Evolutionary conservation across 768 basidiomycete genomes (phyloP).

Genomic region (Xanthoconium purpureum): DNA sequence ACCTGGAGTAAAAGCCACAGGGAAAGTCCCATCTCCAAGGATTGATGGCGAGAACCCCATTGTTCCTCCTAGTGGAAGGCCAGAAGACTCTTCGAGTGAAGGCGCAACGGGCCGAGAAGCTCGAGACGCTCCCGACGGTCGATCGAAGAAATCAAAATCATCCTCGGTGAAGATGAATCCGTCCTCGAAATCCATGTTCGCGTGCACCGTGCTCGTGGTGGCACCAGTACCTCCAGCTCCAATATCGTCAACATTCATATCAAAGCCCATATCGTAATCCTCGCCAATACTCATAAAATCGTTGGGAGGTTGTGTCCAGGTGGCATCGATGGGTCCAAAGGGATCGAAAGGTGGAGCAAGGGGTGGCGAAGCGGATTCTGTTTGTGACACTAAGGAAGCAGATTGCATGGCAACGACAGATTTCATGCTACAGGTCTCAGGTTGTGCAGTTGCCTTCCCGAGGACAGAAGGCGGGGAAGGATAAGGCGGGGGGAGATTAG

Average conservation of each 20-base stretch:
- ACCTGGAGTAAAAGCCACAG: conserved; percentile 24
- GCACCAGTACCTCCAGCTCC: conserved; percentile 29
- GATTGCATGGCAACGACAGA: conserved; percentile 22
- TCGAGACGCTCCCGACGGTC: conserved; percentile 38
- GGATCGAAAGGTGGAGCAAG: conserved; percentile 39
- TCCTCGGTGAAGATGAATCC: conserved; percentile 70
- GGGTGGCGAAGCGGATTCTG: conserved; percentile 17
- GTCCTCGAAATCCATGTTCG: conserved; percentile 52
- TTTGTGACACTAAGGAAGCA: conserved; percentile 6
- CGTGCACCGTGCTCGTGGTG: conserved; percentile 21
- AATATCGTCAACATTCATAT: conserved; percentile 42
- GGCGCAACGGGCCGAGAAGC: conserved; percentile 15
- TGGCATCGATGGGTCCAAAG: conserved; percentile 40
- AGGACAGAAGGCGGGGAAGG: conserved; percentile 60
- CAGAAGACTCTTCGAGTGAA: conserved; percentile 19
- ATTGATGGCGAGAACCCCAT: conserved; percentile 34
- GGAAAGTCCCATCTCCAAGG: conserved; percentile 30
- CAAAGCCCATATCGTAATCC: conserved; percentile 46
- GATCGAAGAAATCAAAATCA: conserved; percentile 86
- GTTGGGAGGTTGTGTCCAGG: conserved; percentile 37
- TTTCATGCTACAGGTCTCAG: conserved; percentile 12
- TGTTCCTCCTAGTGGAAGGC: conserved; percentile 33
- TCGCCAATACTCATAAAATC: conserved; percentile 39
- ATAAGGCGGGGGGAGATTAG: conserved; percentile 37
- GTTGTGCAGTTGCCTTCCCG: conserved; percentile 15